Evolutionary conservation across 495 filamentous ascomycete species (phyloP).

Genomic region (Aeminium ludgeri): DNA sequence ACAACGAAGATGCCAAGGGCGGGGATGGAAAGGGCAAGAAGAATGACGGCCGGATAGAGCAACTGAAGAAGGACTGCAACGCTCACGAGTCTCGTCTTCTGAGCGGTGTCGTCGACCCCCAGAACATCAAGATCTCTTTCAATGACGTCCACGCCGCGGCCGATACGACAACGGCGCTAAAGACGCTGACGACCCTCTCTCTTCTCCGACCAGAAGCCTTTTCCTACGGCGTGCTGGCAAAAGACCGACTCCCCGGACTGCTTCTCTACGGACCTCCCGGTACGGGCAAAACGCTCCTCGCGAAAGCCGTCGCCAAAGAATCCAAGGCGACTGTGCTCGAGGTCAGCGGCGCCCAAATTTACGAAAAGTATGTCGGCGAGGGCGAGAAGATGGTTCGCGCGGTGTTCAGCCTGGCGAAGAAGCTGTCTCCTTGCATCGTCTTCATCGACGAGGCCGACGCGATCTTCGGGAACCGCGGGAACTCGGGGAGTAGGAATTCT

Average conservation of each 20-base stretch:
- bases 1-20: slow-evolving; percentile 18
- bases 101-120: slow-evolving; percentile 60
- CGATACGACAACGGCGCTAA: slow-evolving; percentile 74
- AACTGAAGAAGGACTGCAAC: slow-evolving; percentile 32
- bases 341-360: slow-evolving; percentile 59
- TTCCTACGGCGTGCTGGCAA: slow-evolving; percentile 83
- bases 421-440: slow-evolving; percentile 81
- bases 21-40: background rate
- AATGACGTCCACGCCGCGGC: slow-evolving; percentile 61
- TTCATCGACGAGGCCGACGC: slow-evolving; percentile 97
- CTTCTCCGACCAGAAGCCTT: slow-evolving; percentile 86
- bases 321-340: slow-evolving; percentile 74
- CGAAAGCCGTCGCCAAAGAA: slow-evolving; percentile 91
- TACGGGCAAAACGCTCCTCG: slow-evolving; percentile 88
- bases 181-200: slow-evolving; percentile 76
- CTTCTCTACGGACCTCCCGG: slow-evolving; percentile 90
- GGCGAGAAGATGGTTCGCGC: slow-evolving; percentile 93
- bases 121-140: slow-evolving; percentile 73
- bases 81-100: slow-evolving; percentile 68
- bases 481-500: slow-evolving; percentile 37
- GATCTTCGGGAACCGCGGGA: slow-evolving; percentile 60
- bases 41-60: slow-evolving; percentile 12
- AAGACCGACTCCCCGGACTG: slow-evolving; percentile 75
- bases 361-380: slow-evolving; percentile 93
- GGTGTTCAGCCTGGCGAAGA: slow-evolving; percentile 79